A percentile compares a stretch with the other conserved stretches of the same genome.
Conservation (phyloP, 768 basidiomycete genomes). For the Pholiota molesta region DNA sequence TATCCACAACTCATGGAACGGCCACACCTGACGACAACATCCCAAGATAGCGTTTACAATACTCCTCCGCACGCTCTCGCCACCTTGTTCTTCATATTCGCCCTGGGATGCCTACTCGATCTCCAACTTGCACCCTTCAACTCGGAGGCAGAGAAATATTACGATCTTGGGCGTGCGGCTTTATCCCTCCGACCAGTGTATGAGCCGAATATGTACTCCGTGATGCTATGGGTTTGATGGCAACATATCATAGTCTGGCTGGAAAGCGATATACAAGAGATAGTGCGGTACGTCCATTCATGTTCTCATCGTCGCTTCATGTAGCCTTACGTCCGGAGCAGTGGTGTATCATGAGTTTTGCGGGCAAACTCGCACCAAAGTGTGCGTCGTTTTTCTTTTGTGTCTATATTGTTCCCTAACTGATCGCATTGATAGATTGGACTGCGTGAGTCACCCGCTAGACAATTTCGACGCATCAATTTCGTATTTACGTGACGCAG, state of each 20-base stretch:
- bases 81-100: constrained; percentile 59
- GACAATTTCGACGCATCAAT: background rate
- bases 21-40: background rate
- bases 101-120: constrained; percentile 65
- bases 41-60: constrained; percentile 1
- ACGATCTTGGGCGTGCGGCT: constrained; percentile 58
- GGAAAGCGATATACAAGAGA: constrained; percentile 55
- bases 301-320: constrained; percentile 18
- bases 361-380: constrained; percentile 64
- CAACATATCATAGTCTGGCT: constrained; percentile 55
- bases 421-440: constrained; percentile 45
- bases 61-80: constrained; percentile 51
- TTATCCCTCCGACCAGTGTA: constrained; percentile 54
- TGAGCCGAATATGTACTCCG: constrained; percentile 58
- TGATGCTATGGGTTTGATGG: constrained; percentile 61
- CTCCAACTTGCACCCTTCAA: constrained; percentile 52
- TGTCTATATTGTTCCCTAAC: background rate
- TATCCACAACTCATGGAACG: constrained; percentile 14
- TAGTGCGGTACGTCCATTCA: constrained; percentile 36
- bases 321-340: constrained; percentile 23
- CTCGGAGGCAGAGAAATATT: constrained; percentile 62
- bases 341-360: constrained; percentile 58
- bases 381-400: constrained; percentile 26
- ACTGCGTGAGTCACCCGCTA: constrained; percentile 47
- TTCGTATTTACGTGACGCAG: constrained; percentile 22